These are phyloP conservation scores for Ambrosiella cleistominuta DNA, from an alignment of 2,329 filamentous ascomycete genomes.

Conservation along the genomic window DNA sequence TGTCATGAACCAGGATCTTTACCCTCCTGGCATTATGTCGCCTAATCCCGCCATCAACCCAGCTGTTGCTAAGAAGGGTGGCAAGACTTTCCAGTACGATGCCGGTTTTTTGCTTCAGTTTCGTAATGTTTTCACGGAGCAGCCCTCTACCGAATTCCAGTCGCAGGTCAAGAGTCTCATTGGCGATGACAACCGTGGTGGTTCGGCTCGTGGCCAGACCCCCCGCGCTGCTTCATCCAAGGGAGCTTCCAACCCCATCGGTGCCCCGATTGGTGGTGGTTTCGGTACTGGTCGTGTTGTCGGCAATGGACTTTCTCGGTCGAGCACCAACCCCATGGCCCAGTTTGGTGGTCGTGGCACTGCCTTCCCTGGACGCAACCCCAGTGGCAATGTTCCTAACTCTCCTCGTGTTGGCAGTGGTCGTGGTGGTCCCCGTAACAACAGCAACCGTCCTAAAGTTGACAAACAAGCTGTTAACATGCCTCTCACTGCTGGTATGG, in stretches of 20 bases:
- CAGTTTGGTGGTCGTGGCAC: constrained; percentile 17
- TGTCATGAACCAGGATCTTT: constrained; percentile 60
- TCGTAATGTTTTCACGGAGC: constrained; percentile 89
- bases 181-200: constrained; percentile 37
- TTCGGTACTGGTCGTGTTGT: constrained; percentile 12
- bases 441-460: constrained; percentile 46
- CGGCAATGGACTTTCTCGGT: constrained; percentile 5
- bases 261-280: constrained; percentile 34
- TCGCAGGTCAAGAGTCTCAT: constrained; percentile 73
- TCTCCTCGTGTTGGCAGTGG: constrained; percentile 55
- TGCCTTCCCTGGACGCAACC: constrained; percentile 36
- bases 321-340: constrained; percentile 10
- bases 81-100: constrained; percentile 81
- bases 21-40: constrained; percentile 68
- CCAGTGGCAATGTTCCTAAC: constrained; percentile 44
- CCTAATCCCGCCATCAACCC: constrained; percentile 84
- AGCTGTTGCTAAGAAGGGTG: constrained; percentile 54
- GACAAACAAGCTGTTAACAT: constrained; percentile 65
- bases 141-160: constrained; percentile 87
- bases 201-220: constrained; percentile 41
- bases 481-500: constrained; percentile 72
- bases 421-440: constrained; percentile 30
- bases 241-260: constrained; percentile 30
- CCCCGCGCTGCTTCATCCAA: constrained; percentile 32
- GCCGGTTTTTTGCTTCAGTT: constrained; percentile 92